These are phyloP conservation scores for Pistacia atlantica DNA, from an alignment of 345 rosid genomes.

Conservation along the genomic window DNA sequence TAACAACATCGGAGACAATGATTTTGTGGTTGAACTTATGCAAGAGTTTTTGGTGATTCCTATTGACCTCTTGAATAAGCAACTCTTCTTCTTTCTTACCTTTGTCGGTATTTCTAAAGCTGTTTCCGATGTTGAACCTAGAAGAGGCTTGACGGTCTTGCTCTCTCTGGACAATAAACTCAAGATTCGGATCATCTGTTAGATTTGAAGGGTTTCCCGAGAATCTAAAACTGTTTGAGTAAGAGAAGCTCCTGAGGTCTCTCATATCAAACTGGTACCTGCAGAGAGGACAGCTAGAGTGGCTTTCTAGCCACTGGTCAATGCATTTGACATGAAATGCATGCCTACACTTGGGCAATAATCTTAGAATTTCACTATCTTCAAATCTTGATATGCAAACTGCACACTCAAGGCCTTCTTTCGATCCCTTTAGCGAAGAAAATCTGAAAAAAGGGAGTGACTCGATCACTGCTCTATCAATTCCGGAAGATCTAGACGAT, in stretches of 20 bases:
- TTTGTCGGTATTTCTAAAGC: neutral
- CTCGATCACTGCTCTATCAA: slow-evolving; percentile 37
- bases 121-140: slow-evolving; percentile 19
- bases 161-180: slow-evolving; percentile 42
- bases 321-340: slow-evolving; percentile 50
- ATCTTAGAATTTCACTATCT: slow-evolving; percentile 45
- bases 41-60: slow-evolving; percentile 17
- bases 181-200: slow-evolving; percentile 34
- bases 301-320: slow-evolving; percentile 49
- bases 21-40: slow-evolving; percentile 54
- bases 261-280: slow-evolving; percentile 35
- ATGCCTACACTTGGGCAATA: slow-evolving; percentile 49
- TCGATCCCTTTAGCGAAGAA: slow-evolving; percentile 42
- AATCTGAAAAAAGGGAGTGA: slow-evolving; percentile 49
- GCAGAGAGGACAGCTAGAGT: slow-evolving; percentile 55
- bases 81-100: slow-evolving; percentile 20
- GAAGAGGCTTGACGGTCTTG: slow-evolving; percentile 28
- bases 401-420: slow-evolving; percentile 49
- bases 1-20: slow-evolving; percentile 39
- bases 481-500: slow-evolving; percentile 41
- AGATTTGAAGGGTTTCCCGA: slow-evolving; percentile 27
- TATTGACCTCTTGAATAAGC: slow-evolving; percentile 14
- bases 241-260: slow-evolving; percentile 27
- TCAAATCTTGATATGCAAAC: slow-evolving; percentile 48
- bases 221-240: slow-evolving; percentile 36